Base-by-base conservation (phyloP, 306 rosid species). In the Fagus crenata region DNA sequence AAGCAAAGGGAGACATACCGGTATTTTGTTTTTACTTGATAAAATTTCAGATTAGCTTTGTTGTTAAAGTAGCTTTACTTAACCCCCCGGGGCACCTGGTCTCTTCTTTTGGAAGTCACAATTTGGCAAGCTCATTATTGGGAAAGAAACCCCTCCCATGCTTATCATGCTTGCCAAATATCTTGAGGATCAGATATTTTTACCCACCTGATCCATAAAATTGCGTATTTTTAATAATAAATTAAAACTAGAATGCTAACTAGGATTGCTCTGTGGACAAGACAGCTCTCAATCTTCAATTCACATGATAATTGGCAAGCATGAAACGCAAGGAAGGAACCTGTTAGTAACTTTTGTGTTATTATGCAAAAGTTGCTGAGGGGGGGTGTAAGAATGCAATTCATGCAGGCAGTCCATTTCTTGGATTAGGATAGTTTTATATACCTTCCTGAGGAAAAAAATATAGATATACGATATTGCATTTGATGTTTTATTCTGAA, bases 1-100 rank as follows among this genome's bases (percentile, higher is more conserved):
- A 93, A 78, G 90, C 97, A 58, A 92, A 93, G 87, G 98, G 98
- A 61, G 90, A 92, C 60, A 77, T 90, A 76, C 96, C 98, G 83
- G 98, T 94, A 90, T 39, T n/a, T 75, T 53, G 51, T 40, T 60
- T 41, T 77, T 32, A 4, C 64, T 49, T 71, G 72, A 53, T 39
- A 37, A 80, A 54, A 59, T 58, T 9, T 58, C 3, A 58, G 64
- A 58, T 8, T 58, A 58, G 37, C 64, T 28, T 28, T 58, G 11
- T 32, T 58, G 51, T 46, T 7, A 13, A 46, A 46, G 51, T 9
- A 46, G 51, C 4, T 46, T 46, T 46, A 46, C 51, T 9, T 46
- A 46, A 43, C 49, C 7, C 1, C 49, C 0, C 12, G 28, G 28
- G 28, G 28, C 28, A 22, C 28, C 28, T 22, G 22, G 14, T 28